phyloP scores from a whole-genome alignment of 192 early-diverging fungal genomes.

The Coemansia sp. region DNA sequence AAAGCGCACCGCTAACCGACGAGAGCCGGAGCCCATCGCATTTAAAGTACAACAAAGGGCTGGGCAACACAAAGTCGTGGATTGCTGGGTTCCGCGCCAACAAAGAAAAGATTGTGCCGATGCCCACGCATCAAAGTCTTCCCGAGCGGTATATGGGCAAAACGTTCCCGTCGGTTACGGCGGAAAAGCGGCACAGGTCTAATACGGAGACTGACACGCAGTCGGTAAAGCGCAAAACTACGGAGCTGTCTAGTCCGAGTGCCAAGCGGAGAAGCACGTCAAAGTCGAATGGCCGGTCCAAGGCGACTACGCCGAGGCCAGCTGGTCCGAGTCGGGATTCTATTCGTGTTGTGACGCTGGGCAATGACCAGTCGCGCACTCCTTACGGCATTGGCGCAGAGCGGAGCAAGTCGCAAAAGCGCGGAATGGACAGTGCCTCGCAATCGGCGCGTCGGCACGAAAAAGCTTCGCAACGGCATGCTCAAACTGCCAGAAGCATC shows the following conservation, averaged over 20 bases:
- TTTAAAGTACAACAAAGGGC: constrained; percentile 9
- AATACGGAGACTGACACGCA: constrained; percentile 1
- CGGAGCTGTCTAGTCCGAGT: constrained; percentile 1
- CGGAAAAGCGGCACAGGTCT: constrained; percentile 4
- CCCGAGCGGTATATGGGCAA: constrained; percentile 28
- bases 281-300: neutral
- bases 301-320: neutral
- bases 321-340: neutral
- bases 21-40: constrained; percentile 7
- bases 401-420: neutral
- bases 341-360: constrained; percentile 8
- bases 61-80: constrained; percentile 33
- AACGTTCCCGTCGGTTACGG: neutral
- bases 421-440: too few species aligned
- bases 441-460: neutral
- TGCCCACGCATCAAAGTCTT: constrained; percentile 23
- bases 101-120: constrained; percentile 4
- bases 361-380: neutral
- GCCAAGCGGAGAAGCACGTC: constrained; percentile 13
- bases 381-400: neutral
- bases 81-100: constrained; percentile 22
- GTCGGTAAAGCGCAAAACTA: constrained; percentile 8
- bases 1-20: constrained; percentile 2
- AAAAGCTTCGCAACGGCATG: too few species aligned
- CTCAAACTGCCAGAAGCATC: neutral